A percentile compares a stretch with the other conserved stretches of the same genome.
phyloP scores from a whole-genome alignment of 73 alveolate genomes.

The Tetrahymena elliotti region DNA sequence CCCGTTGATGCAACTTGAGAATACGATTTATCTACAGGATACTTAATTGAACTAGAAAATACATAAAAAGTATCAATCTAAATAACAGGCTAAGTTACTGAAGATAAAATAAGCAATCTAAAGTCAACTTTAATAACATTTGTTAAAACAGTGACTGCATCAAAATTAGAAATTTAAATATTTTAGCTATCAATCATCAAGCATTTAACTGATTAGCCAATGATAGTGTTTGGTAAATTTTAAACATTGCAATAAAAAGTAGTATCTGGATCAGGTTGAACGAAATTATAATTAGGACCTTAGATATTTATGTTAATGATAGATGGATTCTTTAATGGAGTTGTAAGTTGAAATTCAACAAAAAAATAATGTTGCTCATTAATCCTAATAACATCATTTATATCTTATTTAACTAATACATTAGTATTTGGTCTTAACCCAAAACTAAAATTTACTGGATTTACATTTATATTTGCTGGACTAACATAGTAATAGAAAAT shows the following conservation, averaged over 20 bases:
- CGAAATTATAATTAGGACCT: too few relatives aligned
- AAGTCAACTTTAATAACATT: not conserved
- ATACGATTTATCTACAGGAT: not conserved
- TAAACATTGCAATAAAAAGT: not conserved
- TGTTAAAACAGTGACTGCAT: not conserved
- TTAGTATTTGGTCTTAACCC: not conserved
- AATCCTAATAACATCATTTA: not conserved
- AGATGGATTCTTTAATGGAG: not conserved
- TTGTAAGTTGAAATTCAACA: not conserved
- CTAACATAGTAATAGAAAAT: not conserved
- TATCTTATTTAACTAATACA: not conserved
- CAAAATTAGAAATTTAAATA: not conserved
- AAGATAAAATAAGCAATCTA: not conserved
- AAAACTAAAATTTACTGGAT: too few relatives aligned
- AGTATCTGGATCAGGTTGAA: not conserved
- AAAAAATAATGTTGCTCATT: not conserved
- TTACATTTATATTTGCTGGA: not conserved
- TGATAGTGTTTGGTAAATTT: not conserved
- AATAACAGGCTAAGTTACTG: not conserved
- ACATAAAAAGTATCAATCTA: not conserved
- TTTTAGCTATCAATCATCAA: not conserved
- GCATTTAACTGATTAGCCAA: not conserved
- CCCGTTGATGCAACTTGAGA: not conserved
- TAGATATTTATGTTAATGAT: too few relatives aligned
- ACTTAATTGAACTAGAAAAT: not conserved